Base-by-base conservation (phyloP, 345 rosid species). In the Acer negundo region DNA sequence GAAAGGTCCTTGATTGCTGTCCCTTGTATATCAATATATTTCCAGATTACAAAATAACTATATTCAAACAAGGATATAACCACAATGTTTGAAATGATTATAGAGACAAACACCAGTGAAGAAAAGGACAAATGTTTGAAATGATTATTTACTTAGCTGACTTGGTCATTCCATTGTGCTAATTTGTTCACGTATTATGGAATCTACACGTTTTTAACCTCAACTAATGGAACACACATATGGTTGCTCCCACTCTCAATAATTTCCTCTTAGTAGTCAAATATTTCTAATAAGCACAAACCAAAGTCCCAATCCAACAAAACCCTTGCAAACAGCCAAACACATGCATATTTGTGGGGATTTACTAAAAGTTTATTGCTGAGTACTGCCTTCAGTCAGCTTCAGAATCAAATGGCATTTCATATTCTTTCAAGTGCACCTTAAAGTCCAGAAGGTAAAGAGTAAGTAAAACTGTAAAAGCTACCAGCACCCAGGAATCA, bases 161-260 rank as follows among this genome's bases (percentile, higher is more conserved):
- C 38, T 35, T 3, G 0, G 31, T 28, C 31, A 4, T 35, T 35
- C 38, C 42, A 7, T 35, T 38, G 35, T 40, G 61, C 31, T 55
- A 7, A 35, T 44, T 31, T 31, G 23, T 19, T 55, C 46, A 55
- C 3, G 3, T 40, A 20, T 13, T n/a, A 35, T 13, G 23, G 66
- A 17, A 56, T 35, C 23, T 15, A 1, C 7, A 35, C 4, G 38
- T 4, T 4, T 35, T 11, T 42, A 42, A 8, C 46, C 53, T 23
- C 12, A 49, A 51, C 31, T 49, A 47, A 17, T 67, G 70, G 7
- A 24, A 69, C 22, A 47, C 12, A 69, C 12, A 24, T 2, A 47
- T 24, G 73, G 24, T 16, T n/a, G 23, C 26, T 67, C 16, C 13
- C 49, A 67, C 59, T 70, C 73, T 70, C 73, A 24, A 23, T 46